Evolutionary conservation across 2,329 filamentous ascomycete genomes (phyloP), one percentile per base, ranked within the genome.

Genomic region (Colletotrichum salicis): DNA sequence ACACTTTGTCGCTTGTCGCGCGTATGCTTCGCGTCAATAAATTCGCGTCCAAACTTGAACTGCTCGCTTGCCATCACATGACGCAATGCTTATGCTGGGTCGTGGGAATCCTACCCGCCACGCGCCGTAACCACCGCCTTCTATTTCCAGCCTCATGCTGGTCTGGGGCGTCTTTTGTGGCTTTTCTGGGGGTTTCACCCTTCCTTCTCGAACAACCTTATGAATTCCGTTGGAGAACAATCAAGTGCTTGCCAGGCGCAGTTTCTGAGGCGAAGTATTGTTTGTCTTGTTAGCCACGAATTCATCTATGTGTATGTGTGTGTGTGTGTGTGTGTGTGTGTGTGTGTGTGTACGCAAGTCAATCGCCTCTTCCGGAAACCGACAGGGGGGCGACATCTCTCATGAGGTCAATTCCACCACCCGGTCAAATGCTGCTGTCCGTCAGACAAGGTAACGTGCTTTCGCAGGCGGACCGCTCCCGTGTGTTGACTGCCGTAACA

Each of bases 31-130:
- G 57, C 64, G 45, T 67, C 57, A 71, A 68, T 64, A 29, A 60
- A 45, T 45, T 48, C 33, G 54, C 56, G 33, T 41, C 58, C 48
- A 27, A 13, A 54, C 37, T 33, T 24, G 19, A 67, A 57, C n/a
- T 15, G 12, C 48, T 55, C 31, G 57, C 55, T 52, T 31, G 54
- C 24, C 45, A 60, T 71, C 69, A 71, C 69, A 69, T 71, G 69
- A 71, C 69, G 69, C 58, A 35, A 64, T 41, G 31, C 55, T 33
- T 22, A 71, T 71, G 69, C 69, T 69, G 69, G 69, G 69, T 68
- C 69, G 22, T 31, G 8, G 24, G 22, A 69, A 59, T 71, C 52
- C 24, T 58, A 71, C 58, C 57, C 51, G 64, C 56, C 13, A n/a
- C 41, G 64, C 64, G 51, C 65, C 41, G 27, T 54, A 64, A 60